Percentiles rank a stretch among this genome's conserved stretches.
phyloP scores from a whole-genome alignment of 140 eudicot genomes.

The Senecio squalidus region DNA sequence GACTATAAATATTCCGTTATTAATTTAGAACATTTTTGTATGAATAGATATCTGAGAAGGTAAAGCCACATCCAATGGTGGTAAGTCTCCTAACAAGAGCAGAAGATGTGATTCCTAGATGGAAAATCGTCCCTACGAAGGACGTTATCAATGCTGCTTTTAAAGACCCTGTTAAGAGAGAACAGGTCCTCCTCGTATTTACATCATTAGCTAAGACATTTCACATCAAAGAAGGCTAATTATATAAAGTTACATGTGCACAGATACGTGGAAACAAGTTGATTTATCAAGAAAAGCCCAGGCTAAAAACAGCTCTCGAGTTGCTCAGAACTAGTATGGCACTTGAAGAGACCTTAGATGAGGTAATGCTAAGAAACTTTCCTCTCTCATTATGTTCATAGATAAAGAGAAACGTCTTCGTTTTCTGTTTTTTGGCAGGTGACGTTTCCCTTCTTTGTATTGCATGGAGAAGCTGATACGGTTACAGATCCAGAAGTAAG shows the following conservation, averaged over 20 bases:
- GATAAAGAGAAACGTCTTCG: not conserved
- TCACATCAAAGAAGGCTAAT: not conserved
- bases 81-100: constrained; percentile 59
- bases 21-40: not conserved
- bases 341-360: constrained; percentile 69
- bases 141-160: constrained; percentile 92
- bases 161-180: constrained; percentile 88
- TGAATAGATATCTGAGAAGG: constrained; percentile 84
- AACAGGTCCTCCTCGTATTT: constrained; percentile 43
- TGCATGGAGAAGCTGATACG: constrained; percentile 92
- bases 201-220: not conserved
- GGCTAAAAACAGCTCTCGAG: constrained; percentile 92
- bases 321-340: constrained; percentile 91
- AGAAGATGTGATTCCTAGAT: constrained; percentile 78
- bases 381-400: not conserved
- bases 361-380: constrained; percentile 38
- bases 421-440: constrained; percentile 39
- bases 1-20: not conserved
- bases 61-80: constrained; percentile 91
- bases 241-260: constrained; percentile 12
- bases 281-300: constrained; percentile 83
- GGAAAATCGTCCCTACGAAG: constrained; percentile 91
- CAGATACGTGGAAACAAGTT: constrained; percentile 83
- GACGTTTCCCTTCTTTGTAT: constrained; percentile 78
- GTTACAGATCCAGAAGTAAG: constrained; percentile 96